A percentile compares a stretch with the other conserved stretches of the same genome.
These are phyloP conservation scores for Jamesozyma rosinii DNA, from an alignment of 805 yeast species.

Conservation along the genomic window DNA sequence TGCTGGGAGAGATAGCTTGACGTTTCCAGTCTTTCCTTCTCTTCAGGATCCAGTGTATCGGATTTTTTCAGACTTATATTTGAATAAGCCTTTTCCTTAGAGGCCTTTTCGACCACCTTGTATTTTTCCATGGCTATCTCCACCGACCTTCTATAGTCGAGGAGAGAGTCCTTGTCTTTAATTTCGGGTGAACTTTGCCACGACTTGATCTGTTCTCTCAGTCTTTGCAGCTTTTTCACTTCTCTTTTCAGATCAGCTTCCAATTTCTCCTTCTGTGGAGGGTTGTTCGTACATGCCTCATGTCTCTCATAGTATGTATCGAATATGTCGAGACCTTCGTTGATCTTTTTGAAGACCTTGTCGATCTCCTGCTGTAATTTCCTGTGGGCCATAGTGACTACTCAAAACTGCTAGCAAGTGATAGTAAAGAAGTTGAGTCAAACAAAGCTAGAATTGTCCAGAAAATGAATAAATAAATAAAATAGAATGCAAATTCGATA, in stretches of 20 bases:
- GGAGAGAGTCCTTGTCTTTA: conserved; percentile 75
- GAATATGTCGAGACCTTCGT: conserved; percentile 80
- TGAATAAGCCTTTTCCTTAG: conserved; percentile 88
- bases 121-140: conserved; percentile 88
- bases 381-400: conserved; percentile 36
- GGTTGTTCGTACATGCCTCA: conserved; percentile 62
- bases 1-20: conserved; percentile 56
- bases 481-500: not conserved
- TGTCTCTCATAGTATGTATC: conserved; percentile 82
- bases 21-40: conserved; percentile 67
- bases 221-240: conserved; percentile 85
- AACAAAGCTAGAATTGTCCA: too few relatives aligned
- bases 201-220: conserved; percentile 88
- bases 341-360: conserved; percentile 75
- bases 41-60: conserved; percentile 61
- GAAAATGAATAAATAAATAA: too few relatives aligned
- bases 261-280: conserved; percentile 85
- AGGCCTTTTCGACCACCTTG: conserved; percentile 87
- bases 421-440: too few relatives aligned
- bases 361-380: conserved; percentile 68
- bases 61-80: conserved; percentile 78
- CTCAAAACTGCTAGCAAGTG: too few relatives aligned
- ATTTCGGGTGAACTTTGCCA: conserved; percentile 91
- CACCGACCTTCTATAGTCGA: conserved; percentile 66
- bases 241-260: conserved; percentile 91